Evolutionary conservation across 169 alveolate genomes (phyloP).

Genomic region (Cyclospora cayetanensis): DNA sequence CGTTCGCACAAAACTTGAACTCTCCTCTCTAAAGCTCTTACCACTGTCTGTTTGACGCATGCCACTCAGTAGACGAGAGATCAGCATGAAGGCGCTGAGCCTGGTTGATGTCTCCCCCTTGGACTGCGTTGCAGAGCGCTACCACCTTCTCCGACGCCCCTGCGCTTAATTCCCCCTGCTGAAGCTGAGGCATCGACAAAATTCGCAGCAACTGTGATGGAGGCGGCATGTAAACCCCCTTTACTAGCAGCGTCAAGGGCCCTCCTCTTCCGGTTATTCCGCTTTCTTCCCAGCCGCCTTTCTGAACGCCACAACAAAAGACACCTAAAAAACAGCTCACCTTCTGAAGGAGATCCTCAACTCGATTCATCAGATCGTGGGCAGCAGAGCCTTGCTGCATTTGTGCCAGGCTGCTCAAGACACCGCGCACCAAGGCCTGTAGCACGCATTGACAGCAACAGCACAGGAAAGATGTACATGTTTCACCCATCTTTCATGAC

Average conservation of each 20-base stretch:
- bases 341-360: slow-evolving; percentile 52
- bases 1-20: too few species aligned
- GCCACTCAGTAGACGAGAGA: slow-evolving; percentile 64
- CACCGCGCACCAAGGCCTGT: not conserved
- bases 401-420: not conserved
- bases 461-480: too few species aligned
- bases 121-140: slow-evolving; percentile 16
- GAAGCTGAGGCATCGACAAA: not conserved
- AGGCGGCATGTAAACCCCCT: too few species aligned
- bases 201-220: not conserved
- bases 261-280: too few species aligned
- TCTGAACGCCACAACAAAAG: too few species aligned
- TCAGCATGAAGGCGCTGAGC: slow-evolving; percentile 67
- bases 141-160: slow-evolving; percentile 14
- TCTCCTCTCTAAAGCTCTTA: too few species aligned
- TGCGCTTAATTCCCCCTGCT: slow-evolving; percentile 42
- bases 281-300: too few species aligned
- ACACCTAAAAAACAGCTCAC: not conserved
- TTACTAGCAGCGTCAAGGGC: too few species aligned
- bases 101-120: slow-evolving; percentile 7
- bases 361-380: not conserved
- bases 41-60: slow-evolving; percentile 25
- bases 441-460: not conserved
- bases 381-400: slow-evolving; percentile 60
- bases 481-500: too few species aligned